Percentiles rank a stretch among this genome's conserved stretches.
Evolutionary conservation across 495 filamentous ascomycete genomes (phyloP).

Genomic region (Penicillium herquei): DNA sequence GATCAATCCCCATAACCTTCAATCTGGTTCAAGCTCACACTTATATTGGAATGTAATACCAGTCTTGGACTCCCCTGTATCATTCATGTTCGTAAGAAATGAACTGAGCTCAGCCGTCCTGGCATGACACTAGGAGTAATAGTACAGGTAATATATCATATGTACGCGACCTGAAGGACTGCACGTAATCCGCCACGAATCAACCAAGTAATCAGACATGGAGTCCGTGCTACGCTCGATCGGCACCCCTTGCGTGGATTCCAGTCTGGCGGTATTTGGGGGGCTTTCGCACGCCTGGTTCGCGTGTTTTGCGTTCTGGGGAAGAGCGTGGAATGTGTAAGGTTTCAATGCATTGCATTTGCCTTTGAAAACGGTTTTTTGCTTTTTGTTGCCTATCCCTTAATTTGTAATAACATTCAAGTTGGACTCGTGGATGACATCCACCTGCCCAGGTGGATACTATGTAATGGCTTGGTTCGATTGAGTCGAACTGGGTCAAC

Average conservation of each 20-base stretch:
- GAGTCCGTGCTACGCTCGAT: constrained; percentile 5
- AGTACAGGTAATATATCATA: background rate
- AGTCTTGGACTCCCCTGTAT: too few relatives aligned
- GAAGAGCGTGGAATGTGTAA: constrained; percentile 10
- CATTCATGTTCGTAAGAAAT: too few relatives aligned
- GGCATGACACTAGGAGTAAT: too few relatives aligned
- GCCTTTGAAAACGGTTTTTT: constrained; percentile 1
- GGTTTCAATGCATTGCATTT: background rate
- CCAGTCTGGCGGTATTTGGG: constrained; percentile 9
- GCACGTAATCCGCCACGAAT: constrained; percentile 2
- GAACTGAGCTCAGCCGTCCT: too few relatives aligned
- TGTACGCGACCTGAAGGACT: background rate
- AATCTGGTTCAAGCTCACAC: too few relatives aligned
- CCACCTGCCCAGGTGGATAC: too few relatives aligned
- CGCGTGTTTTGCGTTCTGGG: constrained; percentile 11
- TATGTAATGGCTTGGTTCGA: background rate
- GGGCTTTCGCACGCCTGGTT: constrained; percentile 4
- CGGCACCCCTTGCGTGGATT: constrained; percentile 22
- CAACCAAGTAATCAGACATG: background rate
- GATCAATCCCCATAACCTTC: too few relatives aligned
- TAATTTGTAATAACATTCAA: background rate
- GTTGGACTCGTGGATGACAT: background rate
- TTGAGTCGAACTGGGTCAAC: too few relatives aligned
- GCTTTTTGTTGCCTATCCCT: background rate
- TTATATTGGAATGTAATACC: too few relatives aligned